These are phyloP conservation scores for Boechera stricta DNA, from an alignment of 345 rosid genomes.

Conservation along the genomic window DNA sequence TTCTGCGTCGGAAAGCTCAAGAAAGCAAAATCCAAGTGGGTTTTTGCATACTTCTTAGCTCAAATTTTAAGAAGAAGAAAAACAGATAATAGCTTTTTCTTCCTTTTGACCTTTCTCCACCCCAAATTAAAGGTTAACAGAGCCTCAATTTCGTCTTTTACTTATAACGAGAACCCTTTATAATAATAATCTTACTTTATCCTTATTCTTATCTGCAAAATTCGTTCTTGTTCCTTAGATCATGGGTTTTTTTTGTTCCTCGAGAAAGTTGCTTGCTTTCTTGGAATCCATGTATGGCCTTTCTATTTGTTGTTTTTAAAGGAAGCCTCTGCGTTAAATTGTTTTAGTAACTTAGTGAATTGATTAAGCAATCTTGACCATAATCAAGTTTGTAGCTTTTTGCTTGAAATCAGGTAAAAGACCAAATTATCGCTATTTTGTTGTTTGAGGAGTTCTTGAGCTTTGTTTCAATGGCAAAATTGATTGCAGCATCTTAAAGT, in stretches of 20 bases:
- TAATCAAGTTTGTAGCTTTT: slow-evolving; percentile 26
- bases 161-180: slow-evolving; percentile 24
- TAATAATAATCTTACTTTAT: slow-evolving; percentile 18
- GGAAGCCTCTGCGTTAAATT: not conserved
- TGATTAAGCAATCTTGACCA: slow-evolving; percentile 19
- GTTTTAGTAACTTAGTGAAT: slow-evolving; percentile 25
- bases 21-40: slow-evolving; percentile 23
- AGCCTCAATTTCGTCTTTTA: slow-evolving; percentile 22
- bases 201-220: slow-evolving; percentile 26
- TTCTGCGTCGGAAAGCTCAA: slow-evolving; percentile 37
- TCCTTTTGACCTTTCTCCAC: slow-evolving; percentile 33
- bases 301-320: slow-evolving; percentile 29
- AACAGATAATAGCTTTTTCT: slow-evolving; percentile 36
- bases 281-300: slow-evolving; percentile 32
- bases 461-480: not conserved
- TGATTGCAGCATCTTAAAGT: slow-evolving; percentile 20
- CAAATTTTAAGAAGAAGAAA: slow-evolving; percentile 42
- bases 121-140: slow-evolving; percentile 28
- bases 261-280: slow-evolving; percentile 45
- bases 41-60: slow-evolving; percentile 16
- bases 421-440: not conserved
- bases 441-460: slow-evolving; percentile 20
- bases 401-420: slow-evolving; percentile 36
- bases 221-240: slow-evolving; percentile 35
- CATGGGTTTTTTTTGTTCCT: slow-evolving; percentile 42